Percentiles rank a stretch among this genome's conserved stretches.
phyloP scores from a whole-genome alignment of 176 grass and related monocot species.

The Lolium rigidum region DNA sequence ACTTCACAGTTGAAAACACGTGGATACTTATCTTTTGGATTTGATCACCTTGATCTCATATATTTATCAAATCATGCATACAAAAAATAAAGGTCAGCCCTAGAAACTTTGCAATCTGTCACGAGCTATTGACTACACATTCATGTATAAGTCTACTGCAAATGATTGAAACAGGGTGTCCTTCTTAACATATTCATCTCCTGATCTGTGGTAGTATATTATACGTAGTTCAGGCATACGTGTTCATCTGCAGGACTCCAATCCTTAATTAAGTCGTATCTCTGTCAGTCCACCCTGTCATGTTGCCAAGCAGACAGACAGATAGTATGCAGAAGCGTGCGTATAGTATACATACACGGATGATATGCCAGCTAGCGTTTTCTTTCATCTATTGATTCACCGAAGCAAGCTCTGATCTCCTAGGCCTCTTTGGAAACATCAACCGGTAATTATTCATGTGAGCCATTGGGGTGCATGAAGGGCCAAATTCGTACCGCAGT shows the following conservation, averaged over 20 bases:
- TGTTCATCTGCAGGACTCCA: not conserved
- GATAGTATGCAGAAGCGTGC: conserved; percentile 4
- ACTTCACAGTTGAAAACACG: not conserved
- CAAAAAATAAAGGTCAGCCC: conserved; percentile 1
- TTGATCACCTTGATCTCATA: not conserved
- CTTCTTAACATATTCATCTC: not conserved
- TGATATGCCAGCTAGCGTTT: not conserved
- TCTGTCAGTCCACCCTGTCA: not conserved
- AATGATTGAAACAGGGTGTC: conserved; percentile 33
- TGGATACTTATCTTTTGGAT: not conserved
- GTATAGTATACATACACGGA: not conserved
- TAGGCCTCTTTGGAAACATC: not conserved
- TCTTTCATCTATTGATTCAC: conserved; percentile 10
- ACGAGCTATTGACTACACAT: not conserved
- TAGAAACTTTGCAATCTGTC: not conserved
- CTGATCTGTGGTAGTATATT: not conserved
- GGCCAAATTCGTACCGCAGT: not conserved
- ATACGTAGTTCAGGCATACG: not conserved
- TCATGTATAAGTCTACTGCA: not conserved
- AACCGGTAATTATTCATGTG: not conserved
- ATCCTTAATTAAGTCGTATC: not conserved
- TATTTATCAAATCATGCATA: not conserved
- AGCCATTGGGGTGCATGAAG: conserved; percentile 24
- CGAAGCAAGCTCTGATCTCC: not conserved
- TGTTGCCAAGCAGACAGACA: conserved; percentile 12